Percentiles rank a stretch among this genome's conserved stretches.
Evolutionary conservation across 2,329 filamentous ascomycete species (phyloP).

Genomic region (Venturia aucupariae): DNA sequence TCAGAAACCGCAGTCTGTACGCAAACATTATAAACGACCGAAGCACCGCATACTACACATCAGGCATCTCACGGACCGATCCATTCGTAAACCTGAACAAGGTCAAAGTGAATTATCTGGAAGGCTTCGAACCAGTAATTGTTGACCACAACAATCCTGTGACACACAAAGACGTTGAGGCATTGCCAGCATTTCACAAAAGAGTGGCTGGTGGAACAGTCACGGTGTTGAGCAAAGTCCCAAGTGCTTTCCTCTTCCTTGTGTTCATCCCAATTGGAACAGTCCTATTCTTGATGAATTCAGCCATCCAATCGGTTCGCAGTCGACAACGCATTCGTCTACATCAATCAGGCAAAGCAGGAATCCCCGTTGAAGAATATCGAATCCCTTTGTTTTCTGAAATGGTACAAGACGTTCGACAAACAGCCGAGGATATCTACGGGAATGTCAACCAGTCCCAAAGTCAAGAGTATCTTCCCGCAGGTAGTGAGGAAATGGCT

Average conservation of each 20-base stretch:
- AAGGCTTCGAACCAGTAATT: conserved; percentile 66
- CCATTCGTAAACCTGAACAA: conserved; percentile 62
- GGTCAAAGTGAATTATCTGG: conserved; percentile 62
- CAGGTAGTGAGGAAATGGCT: conserved; percentile 39
- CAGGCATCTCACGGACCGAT: conserved; percentile 65
- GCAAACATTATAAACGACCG: conserved; percentile 81
- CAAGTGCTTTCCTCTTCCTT: conserved; percentile 43
- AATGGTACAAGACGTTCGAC: conserved; percentile 64
- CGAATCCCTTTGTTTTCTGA: conserved; percentile 51
- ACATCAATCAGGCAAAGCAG: conserved; percentile 63
- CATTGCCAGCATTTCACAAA: conserved; percentile 27
- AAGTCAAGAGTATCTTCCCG: conserved; percentile 59
- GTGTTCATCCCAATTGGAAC: conserved; percentile 68
- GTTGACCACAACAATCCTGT: conserved; percentile 59
- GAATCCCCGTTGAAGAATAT: conserved; percentile 60
- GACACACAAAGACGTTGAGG: conserved; percentile 29
- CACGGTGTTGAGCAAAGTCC: conserved; percentile 40
- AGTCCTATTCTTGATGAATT: conserved; percentile 63
- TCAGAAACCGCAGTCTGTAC: conserved; percentile 70
- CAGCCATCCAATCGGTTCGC: conserved; percentile 64
- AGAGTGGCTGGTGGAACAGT: conserved; percentile 28
- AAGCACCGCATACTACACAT: conserved; percentile 75
- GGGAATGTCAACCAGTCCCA: conserved; percentile 63
- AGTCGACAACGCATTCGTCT: conserved; percentile 66
- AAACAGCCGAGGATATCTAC: conserved; percentile 67